A percentile compares a stretch with the other conserved stretches of the same genome.
Conservation (phyloP, 202 grass and related monocot species). For the Brachypodium distachyon region DNA sequence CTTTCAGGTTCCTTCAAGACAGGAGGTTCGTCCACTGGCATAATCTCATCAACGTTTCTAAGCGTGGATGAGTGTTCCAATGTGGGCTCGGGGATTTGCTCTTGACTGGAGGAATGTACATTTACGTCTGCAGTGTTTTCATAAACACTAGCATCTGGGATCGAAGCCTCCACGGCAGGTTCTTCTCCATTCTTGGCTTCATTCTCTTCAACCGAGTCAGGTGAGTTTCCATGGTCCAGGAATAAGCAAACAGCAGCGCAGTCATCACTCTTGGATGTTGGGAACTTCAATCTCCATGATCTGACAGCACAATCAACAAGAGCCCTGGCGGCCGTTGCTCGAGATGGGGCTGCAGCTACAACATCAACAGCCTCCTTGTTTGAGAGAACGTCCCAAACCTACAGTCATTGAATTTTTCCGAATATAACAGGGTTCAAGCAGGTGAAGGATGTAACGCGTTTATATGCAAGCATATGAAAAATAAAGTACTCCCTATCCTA, state of each 20-base stretch:
- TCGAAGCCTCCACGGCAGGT: slow-evolving; percentile 22
- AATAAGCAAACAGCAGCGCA: slow-evolving; percentile 94
- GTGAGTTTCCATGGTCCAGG: slow-evolving; percentile 41
- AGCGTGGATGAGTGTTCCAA: slow-evolving; percentile 47
- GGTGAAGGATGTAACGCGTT: background rate
- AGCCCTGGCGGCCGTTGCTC: slow-evolving; percentile 63
- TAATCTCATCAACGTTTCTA: slow-evolving; percentile 52
- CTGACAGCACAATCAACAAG: slow-evolving; percentile 87
- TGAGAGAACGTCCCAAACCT: slow-evolving; percentile 99
- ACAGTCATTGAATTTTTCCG: slow-evolving; percentile 9
- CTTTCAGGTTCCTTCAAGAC: slow-evolving; percentile 31
- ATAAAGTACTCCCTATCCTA: background rate
- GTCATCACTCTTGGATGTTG: slow-evolving; percentile 98
- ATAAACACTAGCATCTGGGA: slow-evolving; percentile 4
- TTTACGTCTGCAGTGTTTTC: slow-evolving; percentile 22
- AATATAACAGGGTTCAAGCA: slow-evolving; percentile 20
- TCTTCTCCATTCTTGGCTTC: slow-evolving; percentile 17
- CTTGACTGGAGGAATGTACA: slow-evolving; percentile 20
- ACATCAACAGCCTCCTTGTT: slow-evolving; percentile 95
- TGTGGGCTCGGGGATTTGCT: slow-evolving; percentile 26
- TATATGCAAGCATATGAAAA: background rate
- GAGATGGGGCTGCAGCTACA: slow-evolving; percentile 68
- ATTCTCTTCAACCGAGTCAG: slow-evolving; percentile 18
- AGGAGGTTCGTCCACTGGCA: slow-evolving; percentile 30
- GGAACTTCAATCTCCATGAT: slow-evolving; percentile 95